Percentiles rank a stretch among this genome's conserved stretches.
phyloP scores from a whole-genome alignment of 257 asterid genomes.

The Lavandula angustifolia region DNA sequence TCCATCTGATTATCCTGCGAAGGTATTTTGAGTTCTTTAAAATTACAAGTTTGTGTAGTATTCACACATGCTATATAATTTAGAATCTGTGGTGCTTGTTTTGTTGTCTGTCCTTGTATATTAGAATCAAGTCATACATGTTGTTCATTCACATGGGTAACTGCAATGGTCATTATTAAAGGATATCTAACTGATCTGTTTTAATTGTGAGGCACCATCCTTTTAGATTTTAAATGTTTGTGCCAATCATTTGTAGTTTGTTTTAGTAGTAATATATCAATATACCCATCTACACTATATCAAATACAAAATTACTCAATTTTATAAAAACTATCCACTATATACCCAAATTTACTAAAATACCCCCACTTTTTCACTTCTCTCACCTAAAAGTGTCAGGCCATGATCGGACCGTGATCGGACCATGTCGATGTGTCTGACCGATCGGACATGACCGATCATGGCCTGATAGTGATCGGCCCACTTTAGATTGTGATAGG shows the following conservation, averaged over 20 bases:
- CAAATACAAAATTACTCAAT: too few relatives aligned
- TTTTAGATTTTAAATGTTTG: constrained; percentile 28
- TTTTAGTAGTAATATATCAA: too few relatives aligned
- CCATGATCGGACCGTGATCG: too few relatives aligned
- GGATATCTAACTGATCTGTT: constrained; percentile 7
- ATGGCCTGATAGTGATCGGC: too few relatives aligned
- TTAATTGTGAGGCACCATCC: constrained; percentile 9
- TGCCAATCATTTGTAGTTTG: constrained; percentile 6
- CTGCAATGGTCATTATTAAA: neutral
- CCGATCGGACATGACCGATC: too few relatives aligned
- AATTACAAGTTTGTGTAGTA: constrained; percentile 22
- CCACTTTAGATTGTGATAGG: too few relatives aligned
- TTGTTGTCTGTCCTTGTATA: constrained; percentile 12
- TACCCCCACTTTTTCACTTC: too few relatives aligned
- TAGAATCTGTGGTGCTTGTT: constrained; percentile 4
- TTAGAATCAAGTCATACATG: constrained; percentile 24
- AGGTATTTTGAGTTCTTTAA: constrained; percentile 39
- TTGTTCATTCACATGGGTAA: constrained; percentile 16
- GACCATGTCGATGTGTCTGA: too few relatives aligned
- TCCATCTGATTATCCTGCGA: constrained; percentile 63
- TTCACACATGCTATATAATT: constrained; percentile 11
- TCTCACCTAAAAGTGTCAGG: too few relatives aligned
- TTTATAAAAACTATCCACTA: too few relatives aligned
- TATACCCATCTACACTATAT: too few relatives aligned
- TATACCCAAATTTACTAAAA: too few relatives aligned